Evolutionary conservation across 345 rosid species (phyloP).

Genomic region (Eucalyptus urophylla): DNA sequence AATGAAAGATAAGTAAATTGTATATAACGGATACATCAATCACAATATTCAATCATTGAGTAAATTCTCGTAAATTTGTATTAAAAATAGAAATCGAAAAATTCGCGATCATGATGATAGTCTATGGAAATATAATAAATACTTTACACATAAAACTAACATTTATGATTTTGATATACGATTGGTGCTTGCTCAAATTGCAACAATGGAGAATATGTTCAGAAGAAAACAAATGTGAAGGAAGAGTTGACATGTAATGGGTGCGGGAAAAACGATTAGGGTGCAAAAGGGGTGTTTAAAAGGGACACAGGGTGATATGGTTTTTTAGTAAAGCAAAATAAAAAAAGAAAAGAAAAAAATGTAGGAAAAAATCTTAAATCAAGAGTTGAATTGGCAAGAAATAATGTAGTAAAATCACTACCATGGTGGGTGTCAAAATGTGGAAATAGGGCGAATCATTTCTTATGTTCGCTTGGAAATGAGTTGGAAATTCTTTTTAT

Average conservation of each 20-base stretch:
- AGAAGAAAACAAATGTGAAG: not conserved
- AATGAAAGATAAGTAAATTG: not conserved
- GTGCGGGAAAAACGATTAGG: rapidly evolving
- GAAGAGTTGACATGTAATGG: not conserved
- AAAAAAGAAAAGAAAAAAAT: too few species aligned
- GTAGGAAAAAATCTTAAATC: too few species aligned
- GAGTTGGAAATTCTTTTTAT: not conserved
- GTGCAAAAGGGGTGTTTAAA: not conserved
- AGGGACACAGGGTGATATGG: not conserved
- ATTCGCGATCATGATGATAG: not conserved
- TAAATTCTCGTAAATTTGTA: too few species aligned
- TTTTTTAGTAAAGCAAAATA: rapidly evolving
- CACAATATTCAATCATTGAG: not conserved
- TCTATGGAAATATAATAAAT: not conserved
- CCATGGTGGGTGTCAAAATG: not conserved
- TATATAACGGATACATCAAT: not conserved
- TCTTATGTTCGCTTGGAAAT: not conserved
- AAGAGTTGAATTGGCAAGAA: not conserved
- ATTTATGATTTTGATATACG: too few species aligned
- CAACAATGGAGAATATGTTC: too few species aligned
- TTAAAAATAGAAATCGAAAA: rapidly evolving
- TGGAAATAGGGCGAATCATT: not conserved
- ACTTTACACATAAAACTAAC: too few species aligned
- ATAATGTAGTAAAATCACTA: too few species aligned
- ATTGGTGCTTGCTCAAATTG: too few species aligned